phyloP scores from a whole-genome alignment of 257 asterid species.

The Ligustrum vulgare region DNA sequence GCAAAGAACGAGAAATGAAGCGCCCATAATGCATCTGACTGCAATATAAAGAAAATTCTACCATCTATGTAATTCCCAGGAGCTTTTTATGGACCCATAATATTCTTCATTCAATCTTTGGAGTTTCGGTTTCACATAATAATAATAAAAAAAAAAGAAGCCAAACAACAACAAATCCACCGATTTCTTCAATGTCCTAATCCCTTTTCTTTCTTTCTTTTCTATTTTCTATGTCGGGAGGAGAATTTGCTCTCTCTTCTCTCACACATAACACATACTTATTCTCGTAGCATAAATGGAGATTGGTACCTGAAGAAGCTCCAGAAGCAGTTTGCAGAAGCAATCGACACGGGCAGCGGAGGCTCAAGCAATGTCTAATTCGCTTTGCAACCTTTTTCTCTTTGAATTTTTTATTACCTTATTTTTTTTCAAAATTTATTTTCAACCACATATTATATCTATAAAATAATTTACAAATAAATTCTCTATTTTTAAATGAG shows the following conservation, averaged over 20 bases:
- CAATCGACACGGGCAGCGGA: neutral
- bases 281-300: neutral
- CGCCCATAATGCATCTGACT: neutral
- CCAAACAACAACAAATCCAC: neutral
- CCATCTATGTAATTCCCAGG: neutral
- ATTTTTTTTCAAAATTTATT: too few relatives aligned
- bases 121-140: neutral
- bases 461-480: too few relatives aligned
- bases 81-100: neutral
- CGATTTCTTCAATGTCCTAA: neutral
- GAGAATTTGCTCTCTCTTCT: neutral
- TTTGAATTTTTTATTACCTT: too few relatives aligned
- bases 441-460: too few relatives aligned
- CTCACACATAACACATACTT: neutral
- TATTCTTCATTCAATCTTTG: neutral
- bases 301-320: neutral
- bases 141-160: neutral
- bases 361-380: neutral
- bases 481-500: too few relatives aligned
- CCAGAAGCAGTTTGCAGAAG: neutral
- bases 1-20: neutral
- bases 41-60: neutral
- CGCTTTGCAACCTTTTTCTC: neutral
- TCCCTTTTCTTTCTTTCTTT: neutral
- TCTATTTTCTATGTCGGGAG: neutral